Evolutionary conservation across 805 yeast genomes (phyloP).

Genomic region (fission yeast (Schizosaccharomyces pombe)): DNA sequence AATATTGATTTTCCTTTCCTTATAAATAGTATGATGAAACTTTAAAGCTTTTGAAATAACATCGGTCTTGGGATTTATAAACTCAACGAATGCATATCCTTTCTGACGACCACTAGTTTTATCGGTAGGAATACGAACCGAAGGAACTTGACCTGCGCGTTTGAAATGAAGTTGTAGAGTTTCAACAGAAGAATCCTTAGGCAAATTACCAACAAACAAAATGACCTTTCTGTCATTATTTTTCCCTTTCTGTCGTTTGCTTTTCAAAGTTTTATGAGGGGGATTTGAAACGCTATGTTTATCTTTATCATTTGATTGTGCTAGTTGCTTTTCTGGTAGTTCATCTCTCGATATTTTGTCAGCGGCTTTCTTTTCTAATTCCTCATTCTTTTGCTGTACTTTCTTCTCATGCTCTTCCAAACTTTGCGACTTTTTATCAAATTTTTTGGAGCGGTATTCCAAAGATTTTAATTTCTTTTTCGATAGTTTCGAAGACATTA

Average conservation of each 20-base stretch:
- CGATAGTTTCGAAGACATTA: constrained; percentile 11
- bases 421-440: constrained; percentile 6
- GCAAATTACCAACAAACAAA: constrained; percentile 75
- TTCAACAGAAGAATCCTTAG: constrained; percentile 40
- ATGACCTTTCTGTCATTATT: constrained; percentile 19
- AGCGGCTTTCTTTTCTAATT: not conserved
- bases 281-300: not conserved
- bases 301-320: not conserved
- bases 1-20: constrained; percentile 65
- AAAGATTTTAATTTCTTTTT: constrained; percentile 15
- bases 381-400: not conserved
- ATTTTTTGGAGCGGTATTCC: constrained; percentile 5
- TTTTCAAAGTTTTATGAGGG: not conserved
- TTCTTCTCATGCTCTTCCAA: constrained; percentile 1
- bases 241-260: constrained; percentile 2
- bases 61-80: constrained; percentile 27
- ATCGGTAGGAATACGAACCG: constrained; percentile 53
- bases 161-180: constrained; percentile 52
- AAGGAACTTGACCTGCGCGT: constrained; percentile 39
- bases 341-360: not conserved
- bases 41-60: constrained; percentile 57
- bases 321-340: not conserved
- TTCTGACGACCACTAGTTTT: constrained; percentile 18
- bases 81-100: constrained; percentile 84
- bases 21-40: constrained; percentile 53